These are phyloP conservation scores for Cunninghamia lanceolata DNA, from an alignment of 75 land plant species.

Conservation along the genomic window DNA sequence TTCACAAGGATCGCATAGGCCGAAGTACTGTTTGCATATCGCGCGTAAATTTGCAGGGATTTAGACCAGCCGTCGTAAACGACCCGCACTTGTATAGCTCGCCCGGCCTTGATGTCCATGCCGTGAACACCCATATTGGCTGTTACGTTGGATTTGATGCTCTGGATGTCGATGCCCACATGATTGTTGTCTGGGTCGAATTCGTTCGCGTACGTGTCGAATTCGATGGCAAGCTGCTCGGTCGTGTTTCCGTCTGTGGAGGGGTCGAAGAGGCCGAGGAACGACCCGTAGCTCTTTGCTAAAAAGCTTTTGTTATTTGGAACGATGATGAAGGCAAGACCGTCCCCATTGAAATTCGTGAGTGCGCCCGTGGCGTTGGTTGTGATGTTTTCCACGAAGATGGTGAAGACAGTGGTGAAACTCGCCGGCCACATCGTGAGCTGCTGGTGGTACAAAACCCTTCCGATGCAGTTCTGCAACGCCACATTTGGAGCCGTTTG, in stretches of 20 bases:
- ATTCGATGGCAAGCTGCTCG: constrained; percentile 33
- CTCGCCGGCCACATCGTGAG: constrained; percentile 26
- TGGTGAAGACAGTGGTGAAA: constrained; percentile 35
- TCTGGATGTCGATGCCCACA: constrained; percentile 29
- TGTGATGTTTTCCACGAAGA: constrained; percentile 6
- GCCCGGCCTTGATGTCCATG: constrained; percentile 25
- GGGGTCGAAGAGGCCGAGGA: constrained; percentile 29
- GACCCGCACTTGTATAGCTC: constrained; percentile 20
- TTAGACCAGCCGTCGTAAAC: constrained; percentile 21
- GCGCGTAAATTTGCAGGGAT: constrained; percentile 16
- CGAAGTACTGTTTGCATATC: constrained; percentile 2
- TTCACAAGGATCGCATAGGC: constrained; percentile 8
- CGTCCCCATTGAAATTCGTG: constrained; percentile 21
- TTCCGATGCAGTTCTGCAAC: constrained; percentile 11
- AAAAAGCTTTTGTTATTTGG: constrained; percentile 5
- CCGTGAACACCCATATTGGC: constrained; percentile 3
- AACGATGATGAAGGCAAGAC: constrained; percentile 41
- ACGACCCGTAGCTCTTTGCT: constrained; percentile 21
- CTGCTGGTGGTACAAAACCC: constrained; percentile 16
- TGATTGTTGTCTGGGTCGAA: constrained; percentile 39
- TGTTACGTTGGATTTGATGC: constrained; percentile 16
- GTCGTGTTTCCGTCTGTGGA: constrained; percentile 13
- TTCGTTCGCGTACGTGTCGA: constrained; percentile 37
- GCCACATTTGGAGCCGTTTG: neutral
- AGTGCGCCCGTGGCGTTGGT: neutral